A percentile compares a stretch with the other conserved stretches of the same genome.
phyloP scores from a whole-genome alignment of 2,329 filamentous ascomycete genomes.

The Exserohilum rostratum region DNA sequence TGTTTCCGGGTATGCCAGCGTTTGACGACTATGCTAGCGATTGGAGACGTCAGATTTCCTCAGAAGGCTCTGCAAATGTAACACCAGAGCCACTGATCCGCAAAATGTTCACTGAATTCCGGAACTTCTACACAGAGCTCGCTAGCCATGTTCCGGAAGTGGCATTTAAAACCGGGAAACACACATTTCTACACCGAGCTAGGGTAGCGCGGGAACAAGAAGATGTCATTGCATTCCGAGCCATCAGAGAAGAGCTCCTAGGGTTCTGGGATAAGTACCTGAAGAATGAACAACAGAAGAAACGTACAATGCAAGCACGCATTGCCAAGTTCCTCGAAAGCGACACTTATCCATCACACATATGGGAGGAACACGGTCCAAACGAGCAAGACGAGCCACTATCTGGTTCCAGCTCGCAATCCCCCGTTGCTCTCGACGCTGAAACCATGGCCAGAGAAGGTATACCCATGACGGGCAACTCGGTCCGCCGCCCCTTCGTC shows the following conservation, averaged over 20 bases:
- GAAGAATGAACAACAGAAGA: slow-evolving; percentile 31
- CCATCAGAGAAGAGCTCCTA: slow-evolving; percentile 36
- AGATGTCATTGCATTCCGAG: slow-evolving; percentile 36
- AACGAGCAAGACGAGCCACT: background rate
- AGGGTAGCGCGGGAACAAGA: slow-evolving; percentile 44
- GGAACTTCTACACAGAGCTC: slow-evolving; percentile 38
- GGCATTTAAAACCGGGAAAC: slow-evolving; percentile 12
- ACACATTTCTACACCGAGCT: slow-evolving; percentile 41
- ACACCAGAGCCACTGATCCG: slow-evolving; percentile 32
- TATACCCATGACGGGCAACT: slow-evolving; percentile 20
- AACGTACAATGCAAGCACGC: slow-evolving; percentile 24
- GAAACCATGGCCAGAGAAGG: slow-evolving; percentile 18
- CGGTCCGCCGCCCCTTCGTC: background rate
- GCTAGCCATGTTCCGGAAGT: slow-evolving; percentile 22
- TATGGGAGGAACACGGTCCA: slow-evolving; percentile 11
- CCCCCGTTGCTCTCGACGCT: slow-evolving; percentile 14
- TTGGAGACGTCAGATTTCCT: slow-evolving; percentile 30
- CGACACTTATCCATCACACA: slow-evolving; percentile 34
- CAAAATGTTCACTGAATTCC: slow-evolving; percentile 43
- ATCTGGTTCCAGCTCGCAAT: background rate
- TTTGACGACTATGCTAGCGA: slow-evolving; percentile 31
- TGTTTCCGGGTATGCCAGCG: slow-evolving; percentile 17
- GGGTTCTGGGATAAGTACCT: slow-evolving; percentile 37
- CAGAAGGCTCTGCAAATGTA: slow-evolving; percentile 9
- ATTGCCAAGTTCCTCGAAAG: slow-evolving; percentile 30